Base-by-base conservation (phyloP, 306 rosid species). In the Quercus rubra region DNA sequence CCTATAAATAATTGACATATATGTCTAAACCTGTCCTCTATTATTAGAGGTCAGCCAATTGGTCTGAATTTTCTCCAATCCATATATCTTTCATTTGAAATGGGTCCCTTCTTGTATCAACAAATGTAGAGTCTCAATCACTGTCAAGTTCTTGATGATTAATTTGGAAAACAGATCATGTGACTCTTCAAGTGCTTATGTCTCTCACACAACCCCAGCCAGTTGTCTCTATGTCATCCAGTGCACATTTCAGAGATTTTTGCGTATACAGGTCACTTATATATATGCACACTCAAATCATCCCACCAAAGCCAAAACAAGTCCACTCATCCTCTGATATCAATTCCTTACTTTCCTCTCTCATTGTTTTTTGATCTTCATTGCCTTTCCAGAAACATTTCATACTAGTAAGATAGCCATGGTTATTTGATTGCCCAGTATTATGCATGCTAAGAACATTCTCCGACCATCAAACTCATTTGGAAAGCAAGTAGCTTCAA, bases 131-230 rank as follows among this genome's bases (percentile, higher is more conserved):
- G 77, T 66, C 64, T 66, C 54, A 59, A 67, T 80, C 76, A 51
- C 54, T 52, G 43, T 33, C 43, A 51, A 57, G 57, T 46, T 27
- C 41, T 76, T 58, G 55, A 33, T 1, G 23, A 61, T n/a, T 63
- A n/a, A 30, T 23, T 63, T 73, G 17, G 55, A 25, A 77, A 63
- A 77, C 85, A 72, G 56, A 0, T 38, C 85, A 71, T 74, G 66
- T 76, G 81, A 77, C 35, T 43, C 74, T 38, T 77, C 64, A 58
- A 19, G n/a, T 23, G 77, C 55, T 6, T 20, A 27, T 82, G 78
- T 77, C 71, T 55, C 66, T 55, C 10, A 54, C 55, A 41, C 55
- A 54, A 62, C 61, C 55, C 74, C 70, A 71, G 54, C 17, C 54
- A 49, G 15, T 49, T 10, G 1, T 49, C 54, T 12, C 54, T 3